Conservation (phyloP, 345 rosid genomes). For the Brassica nigra region DNA sequence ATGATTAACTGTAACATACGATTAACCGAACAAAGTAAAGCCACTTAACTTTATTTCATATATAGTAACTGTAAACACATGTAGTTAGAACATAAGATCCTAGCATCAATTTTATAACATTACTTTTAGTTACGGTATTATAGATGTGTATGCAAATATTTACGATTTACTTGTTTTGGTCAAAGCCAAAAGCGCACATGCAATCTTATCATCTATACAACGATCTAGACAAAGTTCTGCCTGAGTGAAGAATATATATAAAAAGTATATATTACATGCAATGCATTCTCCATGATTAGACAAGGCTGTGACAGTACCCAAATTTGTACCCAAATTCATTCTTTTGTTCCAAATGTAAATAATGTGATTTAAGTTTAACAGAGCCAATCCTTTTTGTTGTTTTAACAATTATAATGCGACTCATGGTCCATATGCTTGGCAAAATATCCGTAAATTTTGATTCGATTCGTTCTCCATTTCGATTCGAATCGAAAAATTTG, state of each 20-base stretch:
- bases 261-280: slow-evolving; percentile 4
- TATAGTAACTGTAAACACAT: not conserved
- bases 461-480: too few species aligned
- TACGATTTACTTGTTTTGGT: not conserved
- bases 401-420: not conserved
- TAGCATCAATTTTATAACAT: not conserved
- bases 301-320: slow-evolving; percentile 12
- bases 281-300: slow-evolving; percentile 22
- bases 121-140: not conserved
- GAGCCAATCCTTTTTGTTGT: not conserved
- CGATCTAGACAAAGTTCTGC: slow-evolving; percentile 19
- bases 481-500: too few species aligned
- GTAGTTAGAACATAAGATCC: not conserved
- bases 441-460: too few species aligned
- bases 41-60: not conserved
- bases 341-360: not conserved
- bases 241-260: not conserved
- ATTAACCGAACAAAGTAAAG: not conserved
- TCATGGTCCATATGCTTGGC: not conserved
- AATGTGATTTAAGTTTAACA: not conserved
- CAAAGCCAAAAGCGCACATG: slow-evolving; percentile 29
- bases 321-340: slow-evolving; percentile 10
- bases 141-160: not conserved
- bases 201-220: slow-evolving; percentile 29
- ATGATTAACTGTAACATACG: not conserved